Conservation (phyloP, 306 rosid genomes). For the Vigna trinervia region DNA sequence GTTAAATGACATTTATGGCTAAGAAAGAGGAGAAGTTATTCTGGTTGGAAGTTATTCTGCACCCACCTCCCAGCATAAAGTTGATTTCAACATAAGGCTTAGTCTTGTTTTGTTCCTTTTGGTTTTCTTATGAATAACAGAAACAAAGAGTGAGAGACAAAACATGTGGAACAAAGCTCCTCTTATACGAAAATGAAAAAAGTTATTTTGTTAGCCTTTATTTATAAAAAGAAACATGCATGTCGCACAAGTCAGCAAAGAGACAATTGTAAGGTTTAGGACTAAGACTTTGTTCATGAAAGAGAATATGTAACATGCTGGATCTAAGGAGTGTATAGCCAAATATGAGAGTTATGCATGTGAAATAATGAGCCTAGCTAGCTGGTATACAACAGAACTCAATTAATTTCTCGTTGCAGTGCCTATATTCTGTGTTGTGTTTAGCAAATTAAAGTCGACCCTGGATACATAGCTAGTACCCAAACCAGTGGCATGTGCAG, state of each 20-base stretch:
- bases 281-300: constrained; percentile 27
- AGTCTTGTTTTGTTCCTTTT: constrained; percentile 17
- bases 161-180: constrained; percentile 23
- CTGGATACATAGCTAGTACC: constrained; percentile 22
- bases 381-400: constrained; percentile 26
- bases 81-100: neutral
- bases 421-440: constrained; percentile 39
- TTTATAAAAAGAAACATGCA: constrained; percentile 23
- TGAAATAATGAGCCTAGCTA: constrained; percentile 47
- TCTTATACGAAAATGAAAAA: neutral
- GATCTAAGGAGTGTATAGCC: constrained; percentile 32
- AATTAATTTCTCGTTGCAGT: constrained; percentile 37
- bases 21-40: neutral
- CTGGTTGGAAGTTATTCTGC: constrained; percentile 18
- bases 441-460: constrained; percentile 43
- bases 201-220: neutral
- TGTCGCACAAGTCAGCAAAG: constrained; percentile 18
- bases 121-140: constrained; percentile 7
- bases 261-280: constrained; percentile 33
- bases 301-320: constrained; percentile 36
- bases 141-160: constrained; percentile 16
- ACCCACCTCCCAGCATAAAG: neutral
- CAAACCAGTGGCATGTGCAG: constrained; percentile 49
- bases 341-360: constrained; percentile 48
- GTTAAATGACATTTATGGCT: neutral